These are phyloP conservation scores for Cardiospermum halicacabum DNA, from an alignment of 345 rosid genomes.

Conservation along the genomic window DNA sequence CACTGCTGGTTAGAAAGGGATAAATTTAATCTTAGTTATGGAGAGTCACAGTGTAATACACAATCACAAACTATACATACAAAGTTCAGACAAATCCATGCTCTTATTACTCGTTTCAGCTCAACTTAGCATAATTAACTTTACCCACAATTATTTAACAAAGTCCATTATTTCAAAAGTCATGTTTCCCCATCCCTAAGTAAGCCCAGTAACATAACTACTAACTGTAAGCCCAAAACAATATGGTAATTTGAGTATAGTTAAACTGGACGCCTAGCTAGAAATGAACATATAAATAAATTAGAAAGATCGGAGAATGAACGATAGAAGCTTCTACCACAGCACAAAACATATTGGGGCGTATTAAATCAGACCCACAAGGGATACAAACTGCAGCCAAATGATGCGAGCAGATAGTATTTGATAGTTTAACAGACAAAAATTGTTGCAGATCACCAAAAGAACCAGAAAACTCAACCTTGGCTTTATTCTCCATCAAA, in stretches of 20 bases:
- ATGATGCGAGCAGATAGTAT: background rate
- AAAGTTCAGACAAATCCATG: background rate
- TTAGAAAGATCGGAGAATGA: background rate
- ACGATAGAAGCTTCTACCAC: background rate
- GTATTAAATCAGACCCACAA: background rate
- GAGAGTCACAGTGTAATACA: conserved; percentile 2
- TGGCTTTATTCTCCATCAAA: no score
- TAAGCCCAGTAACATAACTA: background rate
- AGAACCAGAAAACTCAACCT: background rate
- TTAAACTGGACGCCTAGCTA: no score
- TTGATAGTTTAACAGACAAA: background rate
- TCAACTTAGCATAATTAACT: no score
- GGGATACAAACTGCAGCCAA: background rate
- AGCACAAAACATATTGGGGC: background rate
- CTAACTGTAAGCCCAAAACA: background rate
- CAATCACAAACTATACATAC: background rate
- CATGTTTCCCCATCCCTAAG: background rate
- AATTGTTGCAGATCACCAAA: background rate
- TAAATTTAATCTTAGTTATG: background rate
- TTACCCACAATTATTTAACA: no score
- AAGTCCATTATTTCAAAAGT: no score
- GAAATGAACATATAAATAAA: background rate
- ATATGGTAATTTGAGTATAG: no score
- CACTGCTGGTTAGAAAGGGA: no score
- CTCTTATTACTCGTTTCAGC: no score